Evolutionary conservation across 352 stramenopile species (phyloP), one percentile per base, ranked within the genome.

Genomic region (Phytophthora idaei): DNA sequence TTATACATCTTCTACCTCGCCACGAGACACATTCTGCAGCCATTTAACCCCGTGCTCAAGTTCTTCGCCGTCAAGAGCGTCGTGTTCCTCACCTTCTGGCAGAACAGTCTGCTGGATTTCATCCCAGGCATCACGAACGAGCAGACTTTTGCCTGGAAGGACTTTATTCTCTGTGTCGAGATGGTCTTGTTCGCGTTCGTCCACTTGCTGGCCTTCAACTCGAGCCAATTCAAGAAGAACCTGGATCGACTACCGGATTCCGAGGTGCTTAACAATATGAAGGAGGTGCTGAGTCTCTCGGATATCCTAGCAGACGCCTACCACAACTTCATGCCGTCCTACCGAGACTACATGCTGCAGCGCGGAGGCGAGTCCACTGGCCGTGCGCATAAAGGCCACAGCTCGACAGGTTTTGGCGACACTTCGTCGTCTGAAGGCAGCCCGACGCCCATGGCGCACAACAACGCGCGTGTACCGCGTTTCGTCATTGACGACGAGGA

Each of bases 31-130:
- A 91, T 93, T 47, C 64, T 95, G 55, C 80, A 87, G 71, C 79
- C 81, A 27, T 94, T 94, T 60, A 87, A 87, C 61, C 93, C 93
- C 9, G 85, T 98, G 45, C 78, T 95, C 65, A 98, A 98, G 78
- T 98, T 98, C 60, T 89, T 97, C 49, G 89, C 90, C 1, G 91
- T 98, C 55, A 98, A 98, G 73, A 82, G 76, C 51, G 87, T 98
- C 56, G 90, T 98, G 31, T 98, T 98, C 61, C 83, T 97, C 45
- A 97, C 92, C 27, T 98, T 96, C 73, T 98, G 92, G 87, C 93
- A 98, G 64, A 93, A 76, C 50, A 67, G 92, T 29, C 59, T 97
- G 39, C 82, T 98, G n/a, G 74, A 90, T 34, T 86, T 96, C 34
- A 80, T 96, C 28, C 90, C 90, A 1, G 83, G 86, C 31, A 91